Evolutionary conservation across 139 green algal genomes (phyloP).

Genomic region (Pleodorina starrii): DNA sequence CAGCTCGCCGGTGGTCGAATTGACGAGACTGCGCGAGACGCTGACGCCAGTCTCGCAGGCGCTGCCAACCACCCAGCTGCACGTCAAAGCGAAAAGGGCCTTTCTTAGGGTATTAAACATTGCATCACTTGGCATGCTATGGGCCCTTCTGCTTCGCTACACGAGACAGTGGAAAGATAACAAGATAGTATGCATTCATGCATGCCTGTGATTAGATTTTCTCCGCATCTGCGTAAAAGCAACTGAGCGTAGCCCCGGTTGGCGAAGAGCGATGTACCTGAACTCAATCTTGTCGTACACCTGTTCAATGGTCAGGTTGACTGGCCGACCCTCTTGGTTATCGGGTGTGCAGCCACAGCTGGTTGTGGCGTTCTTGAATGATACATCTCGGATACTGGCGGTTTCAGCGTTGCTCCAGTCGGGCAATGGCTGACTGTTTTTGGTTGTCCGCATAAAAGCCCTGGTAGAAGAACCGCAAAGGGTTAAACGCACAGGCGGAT

Average conservation of each 20-base stretch:
- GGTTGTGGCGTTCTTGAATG: not conserved
- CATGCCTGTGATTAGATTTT: too few species aligned
- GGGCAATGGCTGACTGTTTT: not conserved
- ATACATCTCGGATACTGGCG: not conserved
- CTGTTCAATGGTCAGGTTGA: not conserved
- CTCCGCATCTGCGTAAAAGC: too few species aligned
- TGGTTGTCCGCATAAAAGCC: not conserved
- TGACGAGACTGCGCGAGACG: not conserved
- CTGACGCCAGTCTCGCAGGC: not conserved
- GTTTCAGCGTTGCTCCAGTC: not conserved
- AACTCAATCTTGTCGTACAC: not conserved
- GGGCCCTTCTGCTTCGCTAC: too few species aligned
- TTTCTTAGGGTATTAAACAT: too few species aligned
- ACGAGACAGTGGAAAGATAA: too few species aligned
- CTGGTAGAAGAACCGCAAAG: too few species aligned
- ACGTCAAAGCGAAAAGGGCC: too few species aligned
- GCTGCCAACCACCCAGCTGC: not conserved
- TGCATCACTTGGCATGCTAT: too few species aligned
- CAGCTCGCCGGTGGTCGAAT: not conserved
- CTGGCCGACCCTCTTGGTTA: not conserved
- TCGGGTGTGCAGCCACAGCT: constrained; percentile 2
- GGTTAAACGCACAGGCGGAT: too few species aligned
- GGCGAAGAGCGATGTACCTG: constrained; percentile 1
- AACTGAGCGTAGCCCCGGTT: too few species aligned
- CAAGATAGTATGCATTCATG: too few species aligned